Conservation (phyloP, 108 stramenopile genomes). For the Mediolabrus comicus region DNA sequence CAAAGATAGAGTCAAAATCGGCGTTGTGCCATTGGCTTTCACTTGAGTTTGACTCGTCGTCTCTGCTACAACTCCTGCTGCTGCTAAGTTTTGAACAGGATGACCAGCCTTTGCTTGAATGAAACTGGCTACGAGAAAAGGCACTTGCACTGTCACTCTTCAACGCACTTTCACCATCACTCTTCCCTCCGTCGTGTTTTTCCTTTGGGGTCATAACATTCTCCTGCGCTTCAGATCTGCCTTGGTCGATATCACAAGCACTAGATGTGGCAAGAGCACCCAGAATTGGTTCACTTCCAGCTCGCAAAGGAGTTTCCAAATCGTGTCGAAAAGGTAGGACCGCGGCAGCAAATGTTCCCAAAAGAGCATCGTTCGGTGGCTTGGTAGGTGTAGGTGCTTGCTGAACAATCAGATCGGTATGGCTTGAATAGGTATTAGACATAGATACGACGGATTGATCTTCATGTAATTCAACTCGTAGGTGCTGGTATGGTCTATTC, state of each 20-base stretch:
- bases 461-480: conserved; percentile 25
- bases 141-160: neutral
- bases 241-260: neutral
- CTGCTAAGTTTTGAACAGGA: neutral
- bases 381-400: neutral
- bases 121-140: neutral
- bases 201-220: neutral
- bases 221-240: too few species aligned
- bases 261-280: neutral
- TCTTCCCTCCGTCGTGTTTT: neutral
- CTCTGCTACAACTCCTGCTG: neutral
- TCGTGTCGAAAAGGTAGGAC: conserved; percentile 12
- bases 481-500: conserved; percentile 18
- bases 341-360: conserved; percentile 41
- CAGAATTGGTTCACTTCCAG: neutral
- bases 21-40: neutral
- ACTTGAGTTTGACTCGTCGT: neutral
- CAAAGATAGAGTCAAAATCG: neutral
- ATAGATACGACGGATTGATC: conserved; percentile 32
- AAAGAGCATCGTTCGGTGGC: conserved; percentile 17
- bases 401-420: conserved; percentile 7
- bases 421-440: conserved; percentile 29
- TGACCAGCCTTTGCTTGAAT: neutral
- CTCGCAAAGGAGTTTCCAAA: neutral
- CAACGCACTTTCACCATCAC: neutral